A percentile compares a stretch with the other conserved stretches of the same genome.
phyloP scores from a whole-genome alignment of 2,329 filamentous ascomycete genomes.

The Aschersonia sp. region DNA sequence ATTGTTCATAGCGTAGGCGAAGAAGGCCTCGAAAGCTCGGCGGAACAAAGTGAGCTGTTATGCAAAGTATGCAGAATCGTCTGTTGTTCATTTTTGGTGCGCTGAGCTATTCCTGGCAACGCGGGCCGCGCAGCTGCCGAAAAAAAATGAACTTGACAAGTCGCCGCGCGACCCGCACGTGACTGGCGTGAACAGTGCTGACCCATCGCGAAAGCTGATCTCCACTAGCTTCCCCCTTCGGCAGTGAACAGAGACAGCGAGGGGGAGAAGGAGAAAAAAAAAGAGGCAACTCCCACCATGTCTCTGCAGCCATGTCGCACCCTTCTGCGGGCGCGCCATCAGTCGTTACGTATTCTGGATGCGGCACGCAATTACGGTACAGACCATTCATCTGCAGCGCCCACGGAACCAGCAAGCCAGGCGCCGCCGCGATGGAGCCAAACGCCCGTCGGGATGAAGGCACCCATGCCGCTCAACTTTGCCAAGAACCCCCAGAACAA shows the following conservation, averaged over 20 bases:
- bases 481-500: constrained; percentile 37
- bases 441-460: constrained; percentile 57
- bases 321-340: constrained; percentile 12
- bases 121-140: too few relatives aligned
- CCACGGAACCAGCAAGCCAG: constrained; percentile 11
- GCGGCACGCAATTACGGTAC: constrained; percentile 15
- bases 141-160: too few relatives aligned
- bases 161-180: too few relatives aligned
- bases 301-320: constrained; percentile 18
- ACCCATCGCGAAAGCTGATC: too few relatives aligned
- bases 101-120: too few relatives aligned
- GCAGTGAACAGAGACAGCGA: neutral
- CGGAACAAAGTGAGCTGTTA: too few relatives aligned
- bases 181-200: too few relatives aligned
- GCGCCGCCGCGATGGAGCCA: constrained; percentile 50
- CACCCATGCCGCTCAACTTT: constrained; percentile 48
- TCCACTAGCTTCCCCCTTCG: too few relatives aligned
- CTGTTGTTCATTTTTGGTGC: too few relatives aligned
- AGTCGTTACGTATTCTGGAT: constrained; percentile 9
- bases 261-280: neutral
- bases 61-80: too few relatives aligned
- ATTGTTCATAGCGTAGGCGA: too few relatives aligned
- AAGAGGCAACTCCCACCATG: constrained; percentile 10
- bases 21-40: too few relatives aligned
- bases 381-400: constrained; percentile 6